These are phyloP conservation scores for Lactifluus hygrophoroides DNA, from an alignment of 768 basidiomycete species.

Conservation along the genomic window DNA sequence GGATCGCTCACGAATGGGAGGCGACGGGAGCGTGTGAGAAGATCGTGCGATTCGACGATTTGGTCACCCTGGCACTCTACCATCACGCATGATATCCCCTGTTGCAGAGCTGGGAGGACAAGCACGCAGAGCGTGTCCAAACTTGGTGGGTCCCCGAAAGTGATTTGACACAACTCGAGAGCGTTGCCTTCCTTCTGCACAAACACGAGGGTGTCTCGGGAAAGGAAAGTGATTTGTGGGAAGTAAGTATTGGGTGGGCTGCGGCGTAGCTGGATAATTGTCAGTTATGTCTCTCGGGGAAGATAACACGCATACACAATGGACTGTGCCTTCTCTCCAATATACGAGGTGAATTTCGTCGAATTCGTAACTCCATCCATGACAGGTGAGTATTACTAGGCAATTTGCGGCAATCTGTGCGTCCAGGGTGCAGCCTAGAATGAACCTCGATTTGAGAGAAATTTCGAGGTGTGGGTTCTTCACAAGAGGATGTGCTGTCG, in stretches of 20 bases:
- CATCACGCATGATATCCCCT: constrained; percentile 10
- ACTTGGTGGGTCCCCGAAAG: background rate
- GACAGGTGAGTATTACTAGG: constrained; percentile 12
- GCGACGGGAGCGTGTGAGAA: background rate
- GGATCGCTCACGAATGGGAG: constrained; percentile 14
- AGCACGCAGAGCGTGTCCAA: constrained; percentile 11
- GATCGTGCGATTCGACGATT: background rate
- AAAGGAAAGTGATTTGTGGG: constrained; percentile 13
- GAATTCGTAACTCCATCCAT: constrained; percentile 11
- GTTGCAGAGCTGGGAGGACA: constrained; percentile 9
- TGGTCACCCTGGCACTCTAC: constrained; percentile 16
- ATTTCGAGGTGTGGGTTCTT: constrained; percentile 8
- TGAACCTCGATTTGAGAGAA: constrained; percentile 12
- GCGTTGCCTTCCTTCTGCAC: constrained; percentile 14
- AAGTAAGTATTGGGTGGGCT: constrained; percentile 15
- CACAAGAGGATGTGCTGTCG: constrained; percentile 9
- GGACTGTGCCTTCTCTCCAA: constrained; percentile 12
- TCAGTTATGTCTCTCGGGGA: background rate
- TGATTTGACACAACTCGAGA: constrained; percentile 15
- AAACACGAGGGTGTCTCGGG: constrained; percentile 8
- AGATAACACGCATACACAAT: constrained; percentile 1
- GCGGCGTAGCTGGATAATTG: constrained; percentile 1
- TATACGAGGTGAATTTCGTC: constrained; percentile 12
- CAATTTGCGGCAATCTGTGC: constrained; percentile 10
- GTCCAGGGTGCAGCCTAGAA: constrained; percentile 11